Evolutionary conservation across 2,329 filamentous ascomycete species (phyloP).

Genomic region (Botrytis fabae): DNA sequence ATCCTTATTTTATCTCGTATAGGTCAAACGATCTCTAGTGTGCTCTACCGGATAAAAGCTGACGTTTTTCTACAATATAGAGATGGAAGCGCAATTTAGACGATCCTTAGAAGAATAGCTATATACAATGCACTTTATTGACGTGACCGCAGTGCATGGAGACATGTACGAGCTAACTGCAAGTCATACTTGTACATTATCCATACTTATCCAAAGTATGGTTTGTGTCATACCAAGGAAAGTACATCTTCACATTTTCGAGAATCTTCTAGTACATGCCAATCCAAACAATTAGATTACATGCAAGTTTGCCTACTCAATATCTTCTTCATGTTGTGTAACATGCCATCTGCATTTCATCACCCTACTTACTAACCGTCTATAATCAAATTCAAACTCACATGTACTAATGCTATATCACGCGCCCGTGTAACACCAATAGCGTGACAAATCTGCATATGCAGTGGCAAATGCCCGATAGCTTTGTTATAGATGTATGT

Average conservation of each 20-base stretch:
- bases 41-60: not conserved
- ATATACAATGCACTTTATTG: not conserved
- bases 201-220: not conserved
- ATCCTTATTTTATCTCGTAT: not conserved
- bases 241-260: not conserved
- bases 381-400: not conserved
- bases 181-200: not conserved
- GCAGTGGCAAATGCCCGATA: not conserved
- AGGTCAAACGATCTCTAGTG: too few species aligned
- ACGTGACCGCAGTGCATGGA: not conserved
- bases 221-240: not conserved
- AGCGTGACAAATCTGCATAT: conserved; percentile 3
- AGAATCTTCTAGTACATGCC: not conserved
- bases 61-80: not conserved
- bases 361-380: not conserved
- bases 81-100: not conserved
- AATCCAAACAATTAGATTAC: not conserved
- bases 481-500: conserved; percentile 1
- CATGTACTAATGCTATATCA: not conserved
- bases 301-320: not conserved
- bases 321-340: not conserved
- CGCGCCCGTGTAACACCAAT: not conserved
- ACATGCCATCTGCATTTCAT: not conserved
- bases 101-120: not conserved
- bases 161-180: not conserved